Conservation (phyloP, 2,329 filamentous ascomycete genomes). For the Arthrobotrys entomopaga region DNA sequence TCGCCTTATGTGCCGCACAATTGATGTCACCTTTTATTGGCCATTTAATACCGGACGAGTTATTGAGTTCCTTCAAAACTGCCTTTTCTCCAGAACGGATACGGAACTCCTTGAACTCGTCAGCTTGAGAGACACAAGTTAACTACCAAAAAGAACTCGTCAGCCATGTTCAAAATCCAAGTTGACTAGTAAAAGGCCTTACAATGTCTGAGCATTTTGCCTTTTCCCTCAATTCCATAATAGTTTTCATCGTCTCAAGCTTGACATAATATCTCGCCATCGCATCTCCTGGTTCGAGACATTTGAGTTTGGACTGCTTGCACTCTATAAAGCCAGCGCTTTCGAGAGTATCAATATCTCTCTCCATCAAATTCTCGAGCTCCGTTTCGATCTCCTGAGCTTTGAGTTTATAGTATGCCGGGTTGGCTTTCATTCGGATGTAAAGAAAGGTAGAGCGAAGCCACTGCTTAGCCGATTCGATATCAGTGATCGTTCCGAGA, state of each 20-base stretch:
- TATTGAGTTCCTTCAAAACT: slow-evolving; percentile 78
- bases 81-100: slow-evolving; percentile 76
- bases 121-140: slow-evolving; percentile 72
- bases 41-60: slow-evolving; percentile 74
- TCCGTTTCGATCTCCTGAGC: slow-evolving; percentile 71
- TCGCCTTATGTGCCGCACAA: slow-evolving; percentile 77
- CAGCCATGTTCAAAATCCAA: not conserved
- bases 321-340: slow-evolving; percentile 68
- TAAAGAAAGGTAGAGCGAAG: slow-evolving; percentile 80
- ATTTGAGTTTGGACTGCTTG: slow-evolving; percentile 66
- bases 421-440: slow-evolving; percentile 77
- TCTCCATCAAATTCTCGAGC: slow-evolving; percentile 76
- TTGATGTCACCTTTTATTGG: slow-evolving; percentile 75
- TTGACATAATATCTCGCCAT: slow-evolving; percentile 86
- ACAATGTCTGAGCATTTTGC: slow-evolving; percentile 76
- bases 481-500: slow-evolving; percentile 75
- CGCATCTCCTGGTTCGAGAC: slow-evolving; percentile 78
- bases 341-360: slow-evolving; percentile 73
- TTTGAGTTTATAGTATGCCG: slow-evolving; percentile 74
- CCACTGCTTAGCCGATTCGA: slow-evolving; percentile 76
- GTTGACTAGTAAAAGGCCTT: slow-evolving; percentile 60
- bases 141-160: slow-evolving; percentile 66
- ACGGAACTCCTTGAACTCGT: slow-evolving; percentile 77
- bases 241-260: slow-evolving; percentile 79
- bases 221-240: slow-evolving; percentile 72